These are phyloP conservation scores for Imleria badia DNA, from an alignment of 768 basidiomycete genomes.

Conservation along the genomic window DNA sequence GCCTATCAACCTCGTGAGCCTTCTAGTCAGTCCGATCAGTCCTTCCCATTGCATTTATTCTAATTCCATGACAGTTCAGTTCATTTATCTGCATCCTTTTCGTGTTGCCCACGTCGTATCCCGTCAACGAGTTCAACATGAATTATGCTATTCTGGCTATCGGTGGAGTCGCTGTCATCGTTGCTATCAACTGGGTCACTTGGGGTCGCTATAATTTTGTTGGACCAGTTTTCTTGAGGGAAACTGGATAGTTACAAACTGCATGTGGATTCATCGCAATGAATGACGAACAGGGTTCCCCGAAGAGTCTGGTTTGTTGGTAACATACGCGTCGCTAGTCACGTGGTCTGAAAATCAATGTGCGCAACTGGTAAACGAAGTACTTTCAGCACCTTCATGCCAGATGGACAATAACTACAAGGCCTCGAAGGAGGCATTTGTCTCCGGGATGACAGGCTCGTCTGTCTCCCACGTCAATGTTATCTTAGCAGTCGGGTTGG, in stretches of 20 bases:
- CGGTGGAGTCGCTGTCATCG: slow-evolving; percentile 46
- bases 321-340: slow-evolving; percentile 1
- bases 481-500: slow-evolving; percentile 63
- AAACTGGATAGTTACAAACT: background rate
- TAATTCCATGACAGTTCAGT: slow-evolving; percentile 40
- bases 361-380: background rate
- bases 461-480: slow-evolving; percentile 66
- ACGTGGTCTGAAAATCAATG: slow-evolving; percentile 13
- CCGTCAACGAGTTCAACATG: slow-evolving; percentile 51
- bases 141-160: slow-evolving; percentile 58
- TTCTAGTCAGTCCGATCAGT: slow-evolving; percentile 36
- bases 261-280: background rate
- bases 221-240: slow-evolving; percentile 31
- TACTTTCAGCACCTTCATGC: background rate
- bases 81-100: slow-evolving; percentile 55
- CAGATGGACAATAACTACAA: slow-evolving; percentile 53
- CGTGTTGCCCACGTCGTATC: slow-evolving; percentile 53
- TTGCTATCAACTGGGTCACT: slow-evolving; percentile 43
- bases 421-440: slow-evolving; percentile 77
- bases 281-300: no score
- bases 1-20: slow-evolving; percentile 48
- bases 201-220: slow-evolving; percentile 48
- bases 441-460: slow-evolving; percentile 71
- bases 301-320: no score
- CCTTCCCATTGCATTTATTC: background rate